Evolutionary conservation across 352 stramenopile species (phyloP).

Genomic region (Globisporangium uncinulatum): DNA sequence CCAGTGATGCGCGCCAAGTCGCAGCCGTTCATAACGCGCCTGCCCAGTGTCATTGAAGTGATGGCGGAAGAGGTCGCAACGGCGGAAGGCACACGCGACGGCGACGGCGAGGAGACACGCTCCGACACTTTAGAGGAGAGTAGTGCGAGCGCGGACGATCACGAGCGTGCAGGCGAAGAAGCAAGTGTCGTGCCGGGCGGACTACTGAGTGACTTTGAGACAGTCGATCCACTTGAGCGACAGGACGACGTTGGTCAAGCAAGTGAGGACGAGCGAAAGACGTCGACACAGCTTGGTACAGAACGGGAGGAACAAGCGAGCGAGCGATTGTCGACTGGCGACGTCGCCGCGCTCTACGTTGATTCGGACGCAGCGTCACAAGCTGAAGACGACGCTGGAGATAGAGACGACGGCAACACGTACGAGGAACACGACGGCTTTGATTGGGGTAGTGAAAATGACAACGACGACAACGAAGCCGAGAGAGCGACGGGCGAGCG

Average conservation of each 20-base stretch:
- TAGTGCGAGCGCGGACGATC: neutral
- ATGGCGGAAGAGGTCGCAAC: slow-evolving; percentile 4
- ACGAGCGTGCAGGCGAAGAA: neutral
- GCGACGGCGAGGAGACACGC: neutral
- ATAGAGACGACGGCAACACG: no score
- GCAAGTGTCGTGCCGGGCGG: neutral
- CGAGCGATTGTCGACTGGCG: no score
- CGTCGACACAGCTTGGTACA: no score
- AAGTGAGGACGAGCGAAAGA: no score
- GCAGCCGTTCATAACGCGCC: slow-evolving; percentile 18
- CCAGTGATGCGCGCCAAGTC: slow-evolving; percentile 21
- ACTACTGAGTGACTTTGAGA: no score
- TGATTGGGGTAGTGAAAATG: neutral
- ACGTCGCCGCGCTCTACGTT: no score
- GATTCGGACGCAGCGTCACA: no score
- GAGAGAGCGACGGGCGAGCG: neutral
- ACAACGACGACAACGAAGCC: neutral
- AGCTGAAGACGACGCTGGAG: no score
- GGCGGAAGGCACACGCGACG: slow-evolving; percentile 1
- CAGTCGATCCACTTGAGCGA: neutral
- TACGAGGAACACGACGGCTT: no score
- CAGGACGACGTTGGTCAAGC: no score
- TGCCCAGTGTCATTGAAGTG: slow-evolving; percentile 33
- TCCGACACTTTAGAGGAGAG: neutral
- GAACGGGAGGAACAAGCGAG: no score